Base-by-base conservation (phyloP, 805 yeast genomes). In the Ogataea neopini region DNA sequence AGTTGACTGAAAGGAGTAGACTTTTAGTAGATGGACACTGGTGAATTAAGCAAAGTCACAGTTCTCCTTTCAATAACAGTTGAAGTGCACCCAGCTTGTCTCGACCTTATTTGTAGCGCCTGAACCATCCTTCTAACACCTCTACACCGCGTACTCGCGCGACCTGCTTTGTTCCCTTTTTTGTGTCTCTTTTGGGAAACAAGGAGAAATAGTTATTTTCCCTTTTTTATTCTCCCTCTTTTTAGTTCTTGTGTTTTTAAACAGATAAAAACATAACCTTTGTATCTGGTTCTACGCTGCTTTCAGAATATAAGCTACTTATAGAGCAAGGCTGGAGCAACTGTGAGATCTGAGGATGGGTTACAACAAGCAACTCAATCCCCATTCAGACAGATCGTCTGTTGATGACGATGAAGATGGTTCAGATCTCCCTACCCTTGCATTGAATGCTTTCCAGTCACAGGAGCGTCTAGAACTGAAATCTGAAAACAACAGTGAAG, bases 321-420 rank as follows among this genome's bases (percentile, higher is more conserved):
- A 7, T 14, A 41, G 29, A 37, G 22, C 42, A 23, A 20, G 10
- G 36, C 28, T 17, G 13, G 28, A 40, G 17, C 13, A 25, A 14
- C 22, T 18, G 40, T 25, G 13, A 11, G 25, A 28, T 17, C 22
- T 17, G 29, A 9, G 29, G 11, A 53, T 56, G 59, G 50, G 57
- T 17, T 56, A 56, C 47, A 56, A 56, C 40, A 56, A 53, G 43
- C 59, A 53, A 33, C 44, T 56, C 33, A 50, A 53, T 39, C 42
- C 51, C 45, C 32, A 52, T 15, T 50, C 53, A 9, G 56, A 53
- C 19, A 53, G 52, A 10, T 52, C 55, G 18, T 55, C 56, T 18
- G 54, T 38, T n/a, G 55, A 52, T 11, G 56, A 50, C 7, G 53
- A 45, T 25, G 56, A 52, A 1, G 54, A 44, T 5, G 22, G 14